phyloP scores from a whole-genome alignment of 2,329 filamentous ascomycete genomes.

The Scedosporium apiospermum region DNA sequence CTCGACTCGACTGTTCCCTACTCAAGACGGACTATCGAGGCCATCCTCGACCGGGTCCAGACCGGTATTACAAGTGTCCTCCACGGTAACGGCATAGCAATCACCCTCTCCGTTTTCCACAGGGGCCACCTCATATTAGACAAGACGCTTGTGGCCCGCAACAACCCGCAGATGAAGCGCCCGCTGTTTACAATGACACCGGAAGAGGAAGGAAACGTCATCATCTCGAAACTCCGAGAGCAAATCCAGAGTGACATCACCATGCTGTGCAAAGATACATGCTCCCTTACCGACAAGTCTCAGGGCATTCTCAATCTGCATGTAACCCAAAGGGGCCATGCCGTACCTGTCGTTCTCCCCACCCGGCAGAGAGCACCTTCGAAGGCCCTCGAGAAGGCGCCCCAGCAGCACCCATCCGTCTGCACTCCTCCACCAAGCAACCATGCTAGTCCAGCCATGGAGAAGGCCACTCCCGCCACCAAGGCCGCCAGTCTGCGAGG shows the following conservation, averaged over 20 bases:
- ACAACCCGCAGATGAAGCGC: slow-evolving; percentile 15
- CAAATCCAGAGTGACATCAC: slow-evolving; percentile 38
- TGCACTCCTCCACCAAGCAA: slow-evolving; percentile 4
- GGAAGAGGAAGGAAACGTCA: slow-evolving; percentile 25
- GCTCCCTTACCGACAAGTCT: slow-evolving; percentile 25
- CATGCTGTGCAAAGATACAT: slow-evolving; percentile 41
- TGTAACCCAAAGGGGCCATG: slow-evolving; percentile 10
- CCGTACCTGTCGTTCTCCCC: background rate
- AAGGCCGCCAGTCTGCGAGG: background rate
- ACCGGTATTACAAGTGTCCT: slow-evolving; percentile 39
- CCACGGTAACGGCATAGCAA: slow-evolving; percentile 33
- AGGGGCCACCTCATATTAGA: slow-evolving; percentile 44
- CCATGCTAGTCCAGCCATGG: background rate
- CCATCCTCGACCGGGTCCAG: slow-evolving; percentile 41
- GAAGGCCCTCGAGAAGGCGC: slow-evolving; percentile 1
- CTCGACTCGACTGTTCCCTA: slow-evolving; percentile 31
- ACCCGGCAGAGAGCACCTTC: slow-evolving; percentile 1
- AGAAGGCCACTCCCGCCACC: background rate
- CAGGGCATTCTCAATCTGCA: slow-evolving; percentile 19
- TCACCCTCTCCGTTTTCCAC: slow-evolving; percentile 39
- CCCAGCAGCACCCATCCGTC: background rate
- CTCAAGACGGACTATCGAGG: slow-evolving; percentile 34
- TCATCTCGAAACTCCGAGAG: slow-evolving; percentile 31
- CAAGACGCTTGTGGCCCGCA: slow-evolving; percentile 33
- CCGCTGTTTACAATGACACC: slow-evolving; percentile 7